These are phyloP conservation scores for Malus orientalis DNA, from an alignment of 306 rosid genomes.

Conservation along the genomic window DNA sequence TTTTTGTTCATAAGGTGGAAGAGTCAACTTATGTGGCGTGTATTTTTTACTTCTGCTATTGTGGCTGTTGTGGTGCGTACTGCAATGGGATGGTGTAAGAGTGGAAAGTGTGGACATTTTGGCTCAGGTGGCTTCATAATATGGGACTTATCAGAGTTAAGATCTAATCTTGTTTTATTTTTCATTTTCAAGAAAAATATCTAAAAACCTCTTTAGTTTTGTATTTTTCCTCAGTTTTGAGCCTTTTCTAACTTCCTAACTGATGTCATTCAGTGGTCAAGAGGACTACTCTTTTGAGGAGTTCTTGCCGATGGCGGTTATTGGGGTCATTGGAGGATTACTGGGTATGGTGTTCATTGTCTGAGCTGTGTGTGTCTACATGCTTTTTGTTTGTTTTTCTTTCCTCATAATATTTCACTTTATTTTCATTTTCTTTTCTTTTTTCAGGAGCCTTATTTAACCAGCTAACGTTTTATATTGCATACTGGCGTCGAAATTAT, in stretches of 20 bases:
- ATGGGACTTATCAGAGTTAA: conserved; percentile 91
- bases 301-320: conserved; percentile 88
- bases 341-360: conserved; percentile 41
- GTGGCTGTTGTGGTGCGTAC: conserved; percentile 95
- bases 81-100: conserved; percentile 94
- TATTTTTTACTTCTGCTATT: conserved; percentile 88
- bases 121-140: conserved; percentile 98
- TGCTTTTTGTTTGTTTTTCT: neutral
- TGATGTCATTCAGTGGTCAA: conserved; percentile 67
- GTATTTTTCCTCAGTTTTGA: neutral
- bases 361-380: neutral
- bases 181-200: conserved; percentile 15
- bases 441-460: conserved; percentile 84
- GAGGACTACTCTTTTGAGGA: conserved; percentile 94
- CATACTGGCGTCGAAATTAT: conserved; percentile 78
- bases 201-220: conserved; percentile 8
- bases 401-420: neutral
- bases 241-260: conserved; percentile 32
- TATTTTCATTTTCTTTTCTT: neutral
- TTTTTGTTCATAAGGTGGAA: conserved; percentile 34
- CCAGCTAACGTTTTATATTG: conserved; percentile 74
- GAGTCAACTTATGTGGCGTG: conserved; percentile 95
- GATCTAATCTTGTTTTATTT: conserved; percentile 26
- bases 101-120: conserved; percentile 94
- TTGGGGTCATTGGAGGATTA: conserved; percentile 94